Evolutionary conservation across 306 rosid species (phyloP).

Genomic region (Acacia melanoxylon): DNA sequence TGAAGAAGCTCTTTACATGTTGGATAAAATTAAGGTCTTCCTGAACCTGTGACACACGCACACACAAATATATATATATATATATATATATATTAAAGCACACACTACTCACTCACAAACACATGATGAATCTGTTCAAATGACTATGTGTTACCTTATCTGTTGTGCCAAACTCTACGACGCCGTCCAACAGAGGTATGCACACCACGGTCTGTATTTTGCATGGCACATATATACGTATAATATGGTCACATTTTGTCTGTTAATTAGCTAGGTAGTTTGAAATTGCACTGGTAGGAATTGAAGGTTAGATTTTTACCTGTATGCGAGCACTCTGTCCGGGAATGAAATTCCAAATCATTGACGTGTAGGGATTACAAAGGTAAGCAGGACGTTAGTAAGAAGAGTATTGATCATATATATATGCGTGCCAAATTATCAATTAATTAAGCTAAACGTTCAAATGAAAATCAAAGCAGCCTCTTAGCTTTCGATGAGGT

Average conservation of each 20-base stretch:
- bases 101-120: background rate
- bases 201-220: constrained; percentile 80
- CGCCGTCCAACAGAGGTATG: constrained; percentile 86
- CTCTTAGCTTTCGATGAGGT: background rate
- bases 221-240: constrained; percentile 1
- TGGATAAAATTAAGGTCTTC: constrained; percentile 69
- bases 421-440: background rate
- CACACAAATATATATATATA: too few species aligned
- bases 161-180: constrained; percentile 85
- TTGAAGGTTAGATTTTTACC: constrained; percentile 41
- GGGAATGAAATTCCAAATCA: constrained; percentile 8
- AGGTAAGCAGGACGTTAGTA: constrained; percentile 26
- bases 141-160: constrained; percentile 52
- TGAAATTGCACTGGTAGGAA: background rate
- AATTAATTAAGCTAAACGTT: background rate
- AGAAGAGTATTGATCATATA: background rate
- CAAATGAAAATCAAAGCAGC: background rate
- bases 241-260: background rate
- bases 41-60: constrained; percentile 44
- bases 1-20: constrained; percentile 74
- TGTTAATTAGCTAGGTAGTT: background rate
- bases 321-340: constrained; percentile 85
- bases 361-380: background rate
- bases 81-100: background rate
- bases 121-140: background rate